Evolutionary conservation across 306 rosid genomes (phyloP).

Genomic region (Trichosanthes cucumerina): DNA sequence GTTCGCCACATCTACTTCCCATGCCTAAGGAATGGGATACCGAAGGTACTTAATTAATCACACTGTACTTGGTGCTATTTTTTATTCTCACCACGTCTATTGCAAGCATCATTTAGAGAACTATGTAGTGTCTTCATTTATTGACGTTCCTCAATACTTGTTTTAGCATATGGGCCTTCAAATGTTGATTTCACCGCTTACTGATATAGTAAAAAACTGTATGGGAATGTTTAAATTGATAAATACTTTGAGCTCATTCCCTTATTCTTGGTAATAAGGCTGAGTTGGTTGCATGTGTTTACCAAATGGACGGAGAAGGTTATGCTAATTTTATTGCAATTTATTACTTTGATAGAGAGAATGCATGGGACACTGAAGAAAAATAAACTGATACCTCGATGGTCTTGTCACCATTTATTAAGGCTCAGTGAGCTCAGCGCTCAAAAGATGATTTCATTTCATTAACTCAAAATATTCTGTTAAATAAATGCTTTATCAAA

Average conservation of each 20-base stretch:
- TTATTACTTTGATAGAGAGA: neutral
- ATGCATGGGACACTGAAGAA: neutral
- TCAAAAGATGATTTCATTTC: neutral
- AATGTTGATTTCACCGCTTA: neutral
- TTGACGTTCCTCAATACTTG: neutral
- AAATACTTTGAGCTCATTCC: neutral
- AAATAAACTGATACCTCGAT: neutral
- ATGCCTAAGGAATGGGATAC: slow-evolving; percentile 66
- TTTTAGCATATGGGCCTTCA: neutral
- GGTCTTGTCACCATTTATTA: neutral
- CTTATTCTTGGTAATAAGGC: neutral
- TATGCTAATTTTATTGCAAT: neutral
- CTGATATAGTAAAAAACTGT: neutral
- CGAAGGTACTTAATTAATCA: slow-evolving; percentile 47
- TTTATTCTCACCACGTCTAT: neutral
- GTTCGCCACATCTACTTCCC: slow-evolving; percentile 89
- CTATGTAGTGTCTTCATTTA: neutral
- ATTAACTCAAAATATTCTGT: neutral
- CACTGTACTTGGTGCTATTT: neutral
- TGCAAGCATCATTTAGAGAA: neutral
- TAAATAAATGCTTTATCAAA: neutral
- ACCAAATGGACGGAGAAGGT: neutral
- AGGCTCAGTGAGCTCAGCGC: neutral
- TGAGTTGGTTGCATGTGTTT: neutral
- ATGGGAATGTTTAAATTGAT: neutral